Conservation (phyloP, 164 flowering plant species). For the Taxillus chinensis region DNA sequence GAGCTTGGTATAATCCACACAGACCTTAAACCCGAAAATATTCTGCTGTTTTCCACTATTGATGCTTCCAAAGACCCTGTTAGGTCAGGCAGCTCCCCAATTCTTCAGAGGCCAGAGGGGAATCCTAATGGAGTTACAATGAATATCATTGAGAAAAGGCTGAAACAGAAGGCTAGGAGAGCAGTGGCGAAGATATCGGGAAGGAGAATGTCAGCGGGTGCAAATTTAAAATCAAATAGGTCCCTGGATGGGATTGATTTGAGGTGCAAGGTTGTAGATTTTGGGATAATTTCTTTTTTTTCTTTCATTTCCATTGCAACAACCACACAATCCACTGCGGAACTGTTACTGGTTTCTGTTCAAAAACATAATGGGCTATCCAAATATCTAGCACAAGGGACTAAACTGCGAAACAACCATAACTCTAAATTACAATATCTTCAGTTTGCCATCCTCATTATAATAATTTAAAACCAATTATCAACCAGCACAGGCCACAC, state of each 20-base stretch:
- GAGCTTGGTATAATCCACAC: conserved; percentile 77
- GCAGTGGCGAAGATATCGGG: conserved; percentile 72
- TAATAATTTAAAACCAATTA: too few relatives aligned
- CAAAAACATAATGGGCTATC: too few relatives aligned
- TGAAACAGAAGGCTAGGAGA: conserved; percentile 69
- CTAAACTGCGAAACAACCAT: too few relatives aligned
- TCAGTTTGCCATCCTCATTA: too few relatives aligned
- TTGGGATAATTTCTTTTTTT: too few relatives aligned
- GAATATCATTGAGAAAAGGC: conserved; percentile 56
- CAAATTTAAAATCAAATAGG: conserved; percentile 31
- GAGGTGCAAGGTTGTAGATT: conserved; percentile 88
- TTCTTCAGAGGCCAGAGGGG: conserved; percentile 83
- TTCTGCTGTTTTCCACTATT: conserved; percentile 71
- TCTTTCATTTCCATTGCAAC: too few relatives aligned
- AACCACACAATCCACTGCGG: too few relatives aligned
- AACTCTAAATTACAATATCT: too few relatives aligned
- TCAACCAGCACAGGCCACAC: too few relatives aligned
- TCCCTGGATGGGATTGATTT: conserved; percentile 69
- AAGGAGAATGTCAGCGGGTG: conserved; percentile 60
- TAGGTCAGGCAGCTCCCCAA: conserved; percentile 53
- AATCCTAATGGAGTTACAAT: conserved; percentile 37
- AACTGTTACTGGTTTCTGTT: too few relatives aligned
- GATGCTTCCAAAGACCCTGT: conserved; percentile 83
- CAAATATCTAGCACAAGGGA: too few relatives aligned
- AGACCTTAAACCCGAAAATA: conserved; percentile 89